Evolutionary conservation across 2,329 filamentous ascomycete genomes (phyloP).

Genomic region (Exophiala oligosperma): DNA sequence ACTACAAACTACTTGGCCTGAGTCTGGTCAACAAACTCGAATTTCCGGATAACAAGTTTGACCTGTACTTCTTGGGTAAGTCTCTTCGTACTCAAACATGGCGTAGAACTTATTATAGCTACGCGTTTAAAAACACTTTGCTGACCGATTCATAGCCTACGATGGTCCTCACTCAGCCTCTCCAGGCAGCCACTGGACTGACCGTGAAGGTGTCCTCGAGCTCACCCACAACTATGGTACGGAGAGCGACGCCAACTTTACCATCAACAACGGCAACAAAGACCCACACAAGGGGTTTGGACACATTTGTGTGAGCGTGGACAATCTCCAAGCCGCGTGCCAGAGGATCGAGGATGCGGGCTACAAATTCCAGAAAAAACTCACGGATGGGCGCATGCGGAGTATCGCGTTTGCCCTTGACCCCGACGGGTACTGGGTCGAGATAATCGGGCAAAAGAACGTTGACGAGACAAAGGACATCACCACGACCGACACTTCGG

Average conservation of each 20-base stretch:
- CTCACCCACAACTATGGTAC: slow-evolving; percentile 85
- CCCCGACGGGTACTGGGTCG: slow-evolving; percentile 76
- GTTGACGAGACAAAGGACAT: slow-evolving; percentile 71
- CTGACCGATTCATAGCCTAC: slow-evolving; percentile 58
- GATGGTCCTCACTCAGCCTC: slow-evolving; percentile 75
- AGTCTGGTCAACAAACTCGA: slow-evolving; percentile 76
- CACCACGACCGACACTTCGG: slow-evolving; percentile 69
- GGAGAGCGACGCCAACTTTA: slow-evolving; percentile 78
- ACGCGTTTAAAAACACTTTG: not conserved
- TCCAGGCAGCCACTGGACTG: slow-evolving; percentile 69
- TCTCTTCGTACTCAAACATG: too few relatives aligned
- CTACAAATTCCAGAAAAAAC: slow-evolving; percentile 92
- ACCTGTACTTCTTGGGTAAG: slow-evolving; percentile 78
- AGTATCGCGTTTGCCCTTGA: slow-evolving; percentile 89
- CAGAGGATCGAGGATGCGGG: slow-evolving; percentile 84
- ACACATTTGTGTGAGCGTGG: slow-evolving; percentile 80
- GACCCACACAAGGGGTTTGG: slow-evolving; percentile 83
- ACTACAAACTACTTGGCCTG: slow-evolving; percentile 92
- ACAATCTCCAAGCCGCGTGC: slow-evolving; percentile 87
- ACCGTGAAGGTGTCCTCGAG: slow-evolving; percentile 88
- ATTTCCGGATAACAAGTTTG: slow-evolving; percentile 86
- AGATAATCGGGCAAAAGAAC: slow-evolving; percentile 62
- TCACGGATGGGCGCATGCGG: slow-evolving; percentile 83
- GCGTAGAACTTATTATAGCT: too few relatives aligned
- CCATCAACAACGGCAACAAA: slow-evolving; percentile 83